Percentiles rank a stretch among this genome's conserved stretches.
Conservation (phyloP, 2,329 filamentous ascomycete genomes). For the Biscogniauxia mediterranea region DNA sequence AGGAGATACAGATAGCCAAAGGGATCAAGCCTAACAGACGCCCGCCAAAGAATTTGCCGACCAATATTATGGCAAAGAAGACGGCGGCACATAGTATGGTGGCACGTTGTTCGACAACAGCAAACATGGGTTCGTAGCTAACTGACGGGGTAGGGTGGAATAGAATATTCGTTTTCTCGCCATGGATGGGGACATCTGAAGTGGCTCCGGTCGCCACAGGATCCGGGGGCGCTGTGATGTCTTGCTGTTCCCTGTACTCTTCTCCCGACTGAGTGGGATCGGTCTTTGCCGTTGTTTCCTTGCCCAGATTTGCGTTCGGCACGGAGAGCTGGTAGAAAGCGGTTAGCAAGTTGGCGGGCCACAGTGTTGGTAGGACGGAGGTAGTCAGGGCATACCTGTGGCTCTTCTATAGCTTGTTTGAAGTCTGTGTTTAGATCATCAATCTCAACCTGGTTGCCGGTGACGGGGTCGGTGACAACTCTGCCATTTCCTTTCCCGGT, state of each 20-base stretch:
- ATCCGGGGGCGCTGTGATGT: conserved; percentile 87
- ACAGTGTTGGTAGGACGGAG: no score
- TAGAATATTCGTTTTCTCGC: conserved; percentile 93
- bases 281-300: conserved; percentile 69
- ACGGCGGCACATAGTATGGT: conserved; percentile 68
- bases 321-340: conserved; percentile 64
- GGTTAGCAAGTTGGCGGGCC: background rate
- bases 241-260: conserved; percentile 82
- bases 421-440: conserved; percentile 73
- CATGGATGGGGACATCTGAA: conserved; percentile 91
- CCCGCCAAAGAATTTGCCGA: conserved; percentile 79
- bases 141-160: conserved; percentile 93
- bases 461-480: conserved; percentile 81
- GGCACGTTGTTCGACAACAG: conserved; percentile 70
- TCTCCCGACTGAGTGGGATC: conserved; percentile 68
- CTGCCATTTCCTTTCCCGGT: conserved; percentile 55
- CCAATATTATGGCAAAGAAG: conserved; percentile 68
- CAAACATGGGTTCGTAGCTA: conserved; percentile 87
- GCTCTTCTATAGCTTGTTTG: conserved; percentile 69
- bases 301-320: conserved; percentile 85
- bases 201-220: conserved; percentile 79
- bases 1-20: conserved; percentile 67
- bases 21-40: conserved; percentile 74
- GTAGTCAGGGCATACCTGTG: conserved; percentile 50
- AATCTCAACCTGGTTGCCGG: conserved; percentile 81